Percentiles rank a stretch among this genome's conserved stretches.
These are phyloP conservation scores for Backusella circina DNA, from an alignment of 192 early-diverging fungal species.

Conservation along the genomic window DNA sequence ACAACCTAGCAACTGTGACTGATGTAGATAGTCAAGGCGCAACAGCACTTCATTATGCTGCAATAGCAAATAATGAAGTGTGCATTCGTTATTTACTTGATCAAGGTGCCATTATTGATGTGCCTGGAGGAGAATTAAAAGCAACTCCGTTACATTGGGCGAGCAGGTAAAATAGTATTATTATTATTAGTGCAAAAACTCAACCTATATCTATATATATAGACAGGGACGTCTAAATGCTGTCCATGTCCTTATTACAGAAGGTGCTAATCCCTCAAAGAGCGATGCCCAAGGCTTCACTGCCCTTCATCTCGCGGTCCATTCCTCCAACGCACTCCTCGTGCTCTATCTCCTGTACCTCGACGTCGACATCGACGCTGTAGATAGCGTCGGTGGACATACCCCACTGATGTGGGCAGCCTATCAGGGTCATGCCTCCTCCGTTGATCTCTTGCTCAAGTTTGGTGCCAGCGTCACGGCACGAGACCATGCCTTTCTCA, in stretches of 20 bases:
- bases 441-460: slow-evolving; percentile 66
- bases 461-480: slow-evolving; percentile 69
- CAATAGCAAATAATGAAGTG: slow-evolving; percentile 66
- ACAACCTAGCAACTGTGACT: slow-evolving; percentile 40
- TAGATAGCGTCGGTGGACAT: slow-evolving; percentile 73
- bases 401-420: slow-evolving; percentile 96
- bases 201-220: background rate
- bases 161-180: slow-evolving; percentile 44
- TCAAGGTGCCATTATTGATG: slow-evolving; percentile 72
- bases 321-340: slow-evolving; percentile 76
- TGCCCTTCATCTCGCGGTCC: slow-evolving; percentile 83
- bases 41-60: slow-evolving; percentile 84
- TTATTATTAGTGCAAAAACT: too few species aligned
- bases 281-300: slow-evolving; percentile 90
- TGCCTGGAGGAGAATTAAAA: slow-evolving; percentile 65
- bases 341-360: slow-evolving; percentile 69
- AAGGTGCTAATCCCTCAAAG: slow-evolving; percentile 71
- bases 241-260: slow-evolving; percentile 66
- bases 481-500: slow-evolving; percentile 68
- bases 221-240: slow-evolving; percentile 74
- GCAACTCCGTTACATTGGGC: slow-evolving; percentile 97
- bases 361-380: slow-evolving; percentile 67
- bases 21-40: slow-evolving; percentile 66
- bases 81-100: slow-evolving; percentile 78
- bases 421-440: slow-evolving; percentile 77